Evolutionary conservation across 345 rosid species (phyloP).

Genomic region (Raphanus raphanistrum): DNA sequence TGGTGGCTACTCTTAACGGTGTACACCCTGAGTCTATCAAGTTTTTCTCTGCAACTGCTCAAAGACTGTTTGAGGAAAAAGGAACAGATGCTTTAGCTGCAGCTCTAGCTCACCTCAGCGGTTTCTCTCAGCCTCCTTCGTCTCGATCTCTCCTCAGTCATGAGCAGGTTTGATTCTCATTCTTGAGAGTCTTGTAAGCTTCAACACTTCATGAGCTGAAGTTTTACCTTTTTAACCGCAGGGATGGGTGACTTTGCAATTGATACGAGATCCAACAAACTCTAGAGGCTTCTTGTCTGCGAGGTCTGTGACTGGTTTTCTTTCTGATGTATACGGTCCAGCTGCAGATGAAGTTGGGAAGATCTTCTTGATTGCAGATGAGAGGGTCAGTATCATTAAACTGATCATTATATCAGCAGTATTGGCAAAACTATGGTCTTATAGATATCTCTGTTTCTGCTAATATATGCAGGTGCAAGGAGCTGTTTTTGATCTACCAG

Average conservation of each 20-base stretch:
- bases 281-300: slow-evolving; percentile 77
- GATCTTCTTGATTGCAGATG: slow-evolving; percentile 85
- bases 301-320: slow-evolving; percentile 90
- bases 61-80: slow-evolving; percentile 66
- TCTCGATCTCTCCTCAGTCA: slow-evolving; percentile 90
- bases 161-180: slow-evolving; percentile 60
- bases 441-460: slow-evolving; percentile 13
- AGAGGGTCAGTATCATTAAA: slow-evolving; percentile 53
- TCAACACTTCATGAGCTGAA: background rate
- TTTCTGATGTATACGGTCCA: slow-evolving; percentile 74
- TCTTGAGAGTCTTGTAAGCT: background rate
- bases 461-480: slow-evolving; percentile 75
- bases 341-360: slow-evolving; percentile 96
- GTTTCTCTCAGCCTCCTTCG: slow-evolving; percentile 88
- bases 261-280: slow-evolving; percentile 66
- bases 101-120: slow-evolving; percentile 90
- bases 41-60: slow-evolving; percentile 82
- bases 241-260: slow-evolving; percentile 91
- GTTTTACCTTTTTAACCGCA: slow-evolving; percentile 25
- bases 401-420: background rate
- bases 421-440: background rate
- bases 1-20: slow-evolving; percentile 75
- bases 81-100: slow-evolving; percentile 92
- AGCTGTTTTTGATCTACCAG: slow-evolving; percentile 94
- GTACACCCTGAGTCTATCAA: slow-evolving; percentile 82